Evolutionary conservation across 2,329 filamentous ascomycete species (phyloP).

Genomic region (Chrysoporthe puriensis): DNA sequence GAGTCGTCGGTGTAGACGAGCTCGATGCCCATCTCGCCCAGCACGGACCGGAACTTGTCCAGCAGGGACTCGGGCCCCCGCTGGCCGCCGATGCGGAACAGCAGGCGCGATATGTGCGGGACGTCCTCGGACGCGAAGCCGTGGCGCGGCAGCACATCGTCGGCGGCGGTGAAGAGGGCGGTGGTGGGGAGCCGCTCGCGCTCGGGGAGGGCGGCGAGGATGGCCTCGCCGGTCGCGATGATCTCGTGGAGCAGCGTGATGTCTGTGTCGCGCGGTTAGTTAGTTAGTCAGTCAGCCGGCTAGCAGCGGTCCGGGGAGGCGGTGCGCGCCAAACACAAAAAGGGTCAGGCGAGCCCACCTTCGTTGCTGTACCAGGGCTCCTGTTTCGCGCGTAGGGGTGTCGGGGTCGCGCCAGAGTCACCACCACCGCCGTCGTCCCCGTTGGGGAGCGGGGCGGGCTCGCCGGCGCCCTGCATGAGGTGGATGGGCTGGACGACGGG

Average conservation of each 20-base stretch:
- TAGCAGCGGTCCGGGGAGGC: not conserved
- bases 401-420: conserved; percentile 20
- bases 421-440: conserved; percentile 23
- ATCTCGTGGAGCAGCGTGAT: conserved; percentile 79
- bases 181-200: conserved; percentile 70
- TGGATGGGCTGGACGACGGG: conserved; percentile 1
- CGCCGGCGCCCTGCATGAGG: conserved; percentile 25
- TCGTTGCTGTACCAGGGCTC: conserved; percentile 28
- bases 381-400: conserved; percentile 17
- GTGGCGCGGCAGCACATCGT: conserved; percentile 71
- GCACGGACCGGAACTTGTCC: conserved; percentile 70
- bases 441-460: conserved; percentile 24
- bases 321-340: conserved; percentile 3
- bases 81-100: conserved; percentile 77
- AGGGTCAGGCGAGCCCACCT: conserved; percentile 13
- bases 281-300: conserved; percentile 53
- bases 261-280: conserved; percentile 55
- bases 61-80: conserved; percentile 61
- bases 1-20: conserved; percentile 60
- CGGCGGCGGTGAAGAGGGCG: conserved; percentile 81
- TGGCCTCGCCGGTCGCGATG: conserved; percentile 70
- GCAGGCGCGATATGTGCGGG: conserved; percentile 73
- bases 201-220: conserved; percentile 60
- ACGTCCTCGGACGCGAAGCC: conserved; percentile 73
- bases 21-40: conserved; percentile 71